phyloP scores from a whole-genome alignment of 176 grass and related monocot species.

The Aegilops bicornis region DNA sequence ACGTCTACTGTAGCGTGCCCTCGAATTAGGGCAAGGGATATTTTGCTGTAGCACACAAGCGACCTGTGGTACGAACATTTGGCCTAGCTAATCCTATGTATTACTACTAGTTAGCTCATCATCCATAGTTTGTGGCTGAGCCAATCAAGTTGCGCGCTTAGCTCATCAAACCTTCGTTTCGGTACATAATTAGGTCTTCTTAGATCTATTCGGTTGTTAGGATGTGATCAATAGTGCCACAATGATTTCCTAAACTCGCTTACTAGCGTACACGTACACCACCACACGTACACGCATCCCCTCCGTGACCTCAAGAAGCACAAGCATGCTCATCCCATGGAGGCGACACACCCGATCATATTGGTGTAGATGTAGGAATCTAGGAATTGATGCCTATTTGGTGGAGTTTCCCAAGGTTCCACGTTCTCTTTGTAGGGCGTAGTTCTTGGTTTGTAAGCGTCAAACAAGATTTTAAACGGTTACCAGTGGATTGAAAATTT shows the following conservation, averaged over 20 bases:
- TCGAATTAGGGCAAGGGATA: conserved; percentile 34
- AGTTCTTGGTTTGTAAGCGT: neutral
- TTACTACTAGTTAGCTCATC: neutral
- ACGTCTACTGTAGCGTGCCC: conserved; percentile 29
- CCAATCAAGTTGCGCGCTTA: neutral
- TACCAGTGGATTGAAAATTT: neutral
- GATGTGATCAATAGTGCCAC: neutral
- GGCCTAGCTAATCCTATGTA: neutral
- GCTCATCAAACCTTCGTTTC: neutral
- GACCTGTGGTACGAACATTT: neutral
- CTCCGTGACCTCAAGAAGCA: neutral
- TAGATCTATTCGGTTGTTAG: neutral
- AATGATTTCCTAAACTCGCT: neutral
- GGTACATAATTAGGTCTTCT: neutral
- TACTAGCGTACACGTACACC: neutral
- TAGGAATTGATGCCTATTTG: neutral
- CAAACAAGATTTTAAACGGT: neutral
- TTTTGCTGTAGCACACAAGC: neutral
- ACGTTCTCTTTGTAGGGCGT: neutral
- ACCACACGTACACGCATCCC: neutral
- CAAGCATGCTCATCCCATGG: neutral
- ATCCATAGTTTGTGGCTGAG: neutral
- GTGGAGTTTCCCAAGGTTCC: neutral
- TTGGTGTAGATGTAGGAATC: neutral
- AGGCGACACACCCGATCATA: neutral